These are phyloP conservation scores for Phytophthora hybrid DNA, from an alignment of 352 stramenopile genomes.

Conservation along the genomic window DNA sequence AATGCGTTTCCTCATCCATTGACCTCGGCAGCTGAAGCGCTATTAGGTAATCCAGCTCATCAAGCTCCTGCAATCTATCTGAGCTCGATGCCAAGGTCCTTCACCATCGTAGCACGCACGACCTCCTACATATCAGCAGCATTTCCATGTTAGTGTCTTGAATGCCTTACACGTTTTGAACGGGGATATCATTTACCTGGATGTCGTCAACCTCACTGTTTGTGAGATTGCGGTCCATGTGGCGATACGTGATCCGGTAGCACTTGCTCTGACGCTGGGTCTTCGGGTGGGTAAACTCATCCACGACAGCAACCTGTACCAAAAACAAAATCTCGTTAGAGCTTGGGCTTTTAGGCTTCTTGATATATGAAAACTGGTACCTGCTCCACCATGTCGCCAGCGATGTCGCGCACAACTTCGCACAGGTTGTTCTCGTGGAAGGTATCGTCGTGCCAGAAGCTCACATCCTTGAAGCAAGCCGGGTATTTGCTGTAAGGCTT, in stretches of 20 bases:
- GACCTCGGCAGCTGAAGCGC: background rate
- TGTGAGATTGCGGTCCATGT: slow-evolving; percentile 98
- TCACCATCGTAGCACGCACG: slow-evolving; percentile 82
- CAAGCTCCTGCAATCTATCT: slow-evolving; percentile 66
- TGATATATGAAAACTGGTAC: slow-evolving; percentile 36
- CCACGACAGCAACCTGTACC: slow-evolving; percentile 84
- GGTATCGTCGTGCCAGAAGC: slow-evolving; percentile 94
- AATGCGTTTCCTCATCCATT: background rate
- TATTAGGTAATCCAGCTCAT: slow-evolving; percentile 11
- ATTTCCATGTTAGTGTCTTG: background rate
- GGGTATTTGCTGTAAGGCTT: slow-evolving; percentile 99
- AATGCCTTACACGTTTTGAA: background rate
- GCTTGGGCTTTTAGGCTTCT: background rate
- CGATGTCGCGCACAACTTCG: slow-evolving; percentile 96
- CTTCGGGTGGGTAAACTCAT: slow-evolving; percentile 98
- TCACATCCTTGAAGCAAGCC: slow-evolving; percentile 98
- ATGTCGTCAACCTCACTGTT: slow-evolving; percentile 99
- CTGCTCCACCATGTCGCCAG: slow-evolving; percentile 98
- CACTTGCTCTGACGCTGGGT: slow-evolving; percentile 96
- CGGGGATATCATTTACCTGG: slow-evolving; percentile 68
- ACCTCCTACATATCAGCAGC: slow-evolving; percentile 43
- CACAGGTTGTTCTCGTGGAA: slow-evolving; percentile 98
- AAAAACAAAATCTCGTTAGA: slow-evolving; percentile 14
- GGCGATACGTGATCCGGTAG: slow-evolving; percentile 98
- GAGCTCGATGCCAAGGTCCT: slow-evolving; percentile 91